Evolutionary conservation across 371 early-diverging fungal genomes (phyloP).

Genomic region (Apophysomyces variabilis): DNA sequence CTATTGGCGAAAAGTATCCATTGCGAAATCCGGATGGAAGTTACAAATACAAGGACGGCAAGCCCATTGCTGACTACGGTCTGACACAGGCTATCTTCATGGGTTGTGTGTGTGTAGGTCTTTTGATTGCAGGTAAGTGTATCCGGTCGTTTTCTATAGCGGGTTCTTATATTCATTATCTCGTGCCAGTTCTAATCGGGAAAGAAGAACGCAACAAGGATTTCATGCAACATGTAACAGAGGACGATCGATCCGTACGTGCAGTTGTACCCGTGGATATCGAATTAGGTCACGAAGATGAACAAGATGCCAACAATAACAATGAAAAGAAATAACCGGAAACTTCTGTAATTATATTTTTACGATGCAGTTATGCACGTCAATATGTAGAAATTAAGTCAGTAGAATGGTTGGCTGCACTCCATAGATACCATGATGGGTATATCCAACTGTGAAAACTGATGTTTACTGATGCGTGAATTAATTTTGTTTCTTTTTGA

Average conservation of each 20-base stretch:
- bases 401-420: too few relatives aligned
- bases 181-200: constrained; percentile 37
- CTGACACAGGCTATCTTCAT: constrained; percentile 68
- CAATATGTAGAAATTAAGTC: too few relatives aligned
- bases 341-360: neutral
- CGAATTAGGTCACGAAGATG: constrained; percentile 20
- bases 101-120: constrained; percentile 54
- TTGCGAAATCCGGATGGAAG: constrained; percentile 40
- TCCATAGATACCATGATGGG: too few relatives aligned
- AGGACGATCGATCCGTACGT: constrained; percentile 28
- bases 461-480: too few relatives aligned
- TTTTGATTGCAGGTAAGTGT: constrained; percentile 42
- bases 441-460: too few relatives aligned
- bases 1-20: constrained; percentile 58
- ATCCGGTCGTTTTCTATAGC: neutral
- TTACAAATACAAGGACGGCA: constrained; percentile 41
- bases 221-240: constrained; percentile 36
- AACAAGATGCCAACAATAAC: constrained; percentile 27
- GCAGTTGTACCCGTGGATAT: constrained; percentile 33
- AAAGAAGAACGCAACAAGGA: constrained; percentile 48
- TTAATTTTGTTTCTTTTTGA: too few relatives aligned
- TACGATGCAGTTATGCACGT: too few relatives aligned
- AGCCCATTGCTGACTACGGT: constrained; percentile 65
- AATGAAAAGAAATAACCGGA: neutral
- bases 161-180: neutral